phyloP scores from a whole-genome alignment of 2,329 filamentous ascomycete species.

The Fragosphaeria purpurea region DNA sequence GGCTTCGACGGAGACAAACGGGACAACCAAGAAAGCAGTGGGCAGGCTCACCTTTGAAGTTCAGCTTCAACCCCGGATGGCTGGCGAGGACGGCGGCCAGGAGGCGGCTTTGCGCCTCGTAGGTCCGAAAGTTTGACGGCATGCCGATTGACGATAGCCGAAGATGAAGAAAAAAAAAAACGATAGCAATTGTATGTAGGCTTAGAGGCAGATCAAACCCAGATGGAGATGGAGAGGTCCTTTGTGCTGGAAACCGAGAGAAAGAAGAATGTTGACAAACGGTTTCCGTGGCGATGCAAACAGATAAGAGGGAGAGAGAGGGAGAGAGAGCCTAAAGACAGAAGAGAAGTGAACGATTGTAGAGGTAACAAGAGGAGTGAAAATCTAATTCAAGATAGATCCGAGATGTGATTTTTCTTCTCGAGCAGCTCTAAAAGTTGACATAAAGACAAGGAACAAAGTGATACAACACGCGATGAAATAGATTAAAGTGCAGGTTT shows the following conservation, averaged over 20 bases:
- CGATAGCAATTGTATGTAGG: neutral
- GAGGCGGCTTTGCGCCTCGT: slow-evolving; percentile 50
- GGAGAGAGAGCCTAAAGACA: neutral
- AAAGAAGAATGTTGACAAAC: too few relatives aligned
- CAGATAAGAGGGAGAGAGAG: neutral
- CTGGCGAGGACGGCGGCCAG: slow-evolving; percentile 52
- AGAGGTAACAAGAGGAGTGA: neutral
- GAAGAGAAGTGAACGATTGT: neutral
- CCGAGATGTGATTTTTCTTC: too few relatives aligned
- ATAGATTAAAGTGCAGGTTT: too few relatives aligned
- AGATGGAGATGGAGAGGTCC: too few relatives aligned
- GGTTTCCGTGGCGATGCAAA: too few relatives aligned
- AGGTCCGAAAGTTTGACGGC: slow-evolving; percentile 50
- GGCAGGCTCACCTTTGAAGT: slow-evolving; percentile 47
- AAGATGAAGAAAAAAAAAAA: neutral
- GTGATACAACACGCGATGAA: too few relatives aligned
- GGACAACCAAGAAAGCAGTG: neutral
- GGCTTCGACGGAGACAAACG: too few relatives aligned
- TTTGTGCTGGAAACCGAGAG: too few relatives aligned
- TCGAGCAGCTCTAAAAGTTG: too few relatives aligned
- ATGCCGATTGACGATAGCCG: slow-evolving; percentile 15
- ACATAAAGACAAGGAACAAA: too few relatives aligned
- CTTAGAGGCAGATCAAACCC: too few relatives aligned
- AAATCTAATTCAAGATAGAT: too few relatives aligned
- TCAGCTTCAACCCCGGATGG: slow-evolving; percentile 42